Conservation (phyloP, 1,284 basidiomycete genomes). For the Leccinum griseonigrum region DNA sequence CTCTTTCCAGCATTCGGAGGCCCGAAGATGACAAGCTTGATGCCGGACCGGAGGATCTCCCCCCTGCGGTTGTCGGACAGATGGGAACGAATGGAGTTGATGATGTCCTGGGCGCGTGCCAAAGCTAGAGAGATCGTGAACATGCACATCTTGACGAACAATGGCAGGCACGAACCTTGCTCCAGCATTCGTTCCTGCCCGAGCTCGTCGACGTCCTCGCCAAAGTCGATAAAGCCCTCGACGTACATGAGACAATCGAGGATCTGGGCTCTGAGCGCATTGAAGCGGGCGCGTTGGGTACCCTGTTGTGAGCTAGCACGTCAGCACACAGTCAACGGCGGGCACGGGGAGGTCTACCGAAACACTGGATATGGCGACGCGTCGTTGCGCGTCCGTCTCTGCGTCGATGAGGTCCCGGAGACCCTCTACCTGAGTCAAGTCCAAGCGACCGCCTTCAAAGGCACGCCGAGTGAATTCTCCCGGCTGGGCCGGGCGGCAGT, state of each 20-base stretch:
- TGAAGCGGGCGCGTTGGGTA: conserved; percentile 53
- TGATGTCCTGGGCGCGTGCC: conserved; percentile 45
- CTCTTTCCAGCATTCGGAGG: conserved; percentile 91
- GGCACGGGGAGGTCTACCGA: conserved; percentile 43
- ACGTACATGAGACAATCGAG: conserved; percentile 72
- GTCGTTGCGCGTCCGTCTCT: conserved; percentile 80
- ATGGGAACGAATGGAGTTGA: conserved; percentile 49
- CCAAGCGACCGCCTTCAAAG: conserved; percentile 74
- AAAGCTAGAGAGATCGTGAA: conserved; percentile 40
- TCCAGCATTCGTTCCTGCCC: conserved; percentile 49
- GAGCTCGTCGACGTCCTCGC: conserved; percentile 75
- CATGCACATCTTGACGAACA: neutral
- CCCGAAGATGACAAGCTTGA: conserved; percentile 83
- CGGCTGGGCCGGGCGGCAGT: conserved; percentile 72
- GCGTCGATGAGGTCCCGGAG: conserved; percentile 81
- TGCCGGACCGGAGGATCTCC: conserved; percentile 80
- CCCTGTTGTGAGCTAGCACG: conserved; percentile 45
- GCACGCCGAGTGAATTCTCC: conserved; percentile 89
- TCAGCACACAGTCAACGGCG: neutral
- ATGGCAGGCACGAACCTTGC: conserved; percentile 47
- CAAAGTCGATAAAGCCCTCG: conserved; percentile 90
- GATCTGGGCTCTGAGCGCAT: conserved; percentile 60
- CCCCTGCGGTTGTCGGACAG: conserved; percentile 71
- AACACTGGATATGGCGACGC: conserved; percentile 66
- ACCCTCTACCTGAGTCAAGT: conserved; percentile 84